phyloP scores from a whole-genome alignment of 257 asterid genomes.

The Marsdenia floribunda region DNA sequence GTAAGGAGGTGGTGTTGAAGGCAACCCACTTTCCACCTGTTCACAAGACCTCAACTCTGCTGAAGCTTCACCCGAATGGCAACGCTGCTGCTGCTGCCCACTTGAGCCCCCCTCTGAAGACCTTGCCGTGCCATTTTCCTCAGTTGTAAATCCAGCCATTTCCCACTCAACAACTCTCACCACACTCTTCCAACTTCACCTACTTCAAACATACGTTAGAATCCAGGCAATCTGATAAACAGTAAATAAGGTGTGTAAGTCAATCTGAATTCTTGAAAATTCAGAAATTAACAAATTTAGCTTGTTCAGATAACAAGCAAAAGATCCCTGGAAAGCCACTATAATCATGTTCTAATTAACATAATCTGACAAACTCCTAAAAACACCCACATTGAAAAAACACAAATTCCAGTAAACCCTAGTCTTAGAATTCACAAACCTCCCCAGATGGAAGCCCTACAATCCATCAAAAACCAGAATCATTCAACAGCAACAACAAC shows the following conservation, averaged over 20 bases:
- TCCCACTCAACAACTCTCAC: constrained; percentile 47
- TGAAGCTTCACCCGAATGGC: constrained; percentile 63
- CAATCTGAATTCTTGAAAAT: background rate
- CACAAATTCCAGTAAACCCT: constrained; percentile 35
- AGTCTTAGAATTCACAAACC: constrained; percentile 18
- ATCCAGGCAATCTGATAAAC: background rate
- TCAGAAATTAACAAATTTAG: background rate
- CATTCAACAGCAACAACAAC: background rate
- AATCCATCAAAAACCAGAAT: constrained; percentile 11
- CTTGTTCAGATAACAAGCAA: background rate
- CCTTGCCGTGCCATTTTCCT: constrained; percentile 48
- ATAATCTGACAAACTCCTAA: constrained; percentile 13
- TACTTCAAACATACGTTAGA: constrained; percentile 21
- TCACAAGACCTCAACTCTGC: constrained; percentile 81
- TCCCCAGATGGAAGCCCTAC: constrained; percentile 11
- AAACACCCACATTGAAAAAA: constrained; percentile 17
- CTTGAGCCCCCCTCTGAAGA: constrained; percentile 52
- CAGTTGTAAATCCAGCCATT: constrained; percentile 57
- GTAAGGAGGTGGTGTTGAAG: constrained; percentile 86
- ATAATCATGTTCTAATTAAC: constrained; percentile 9
- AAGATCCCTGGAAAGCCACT: constrained; percentile 2
- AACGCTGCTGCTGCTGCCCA: constrained; percentile 43
- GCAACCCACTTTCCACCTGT: constrained; percentile 69
- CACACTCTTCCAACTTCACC: constrained; percentile 44
- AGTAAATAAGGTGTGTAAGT: background rate